Conservation (phyloP, 2,329 filamentous ascomycete genomes). For the Cadophora malorum region DNA sequence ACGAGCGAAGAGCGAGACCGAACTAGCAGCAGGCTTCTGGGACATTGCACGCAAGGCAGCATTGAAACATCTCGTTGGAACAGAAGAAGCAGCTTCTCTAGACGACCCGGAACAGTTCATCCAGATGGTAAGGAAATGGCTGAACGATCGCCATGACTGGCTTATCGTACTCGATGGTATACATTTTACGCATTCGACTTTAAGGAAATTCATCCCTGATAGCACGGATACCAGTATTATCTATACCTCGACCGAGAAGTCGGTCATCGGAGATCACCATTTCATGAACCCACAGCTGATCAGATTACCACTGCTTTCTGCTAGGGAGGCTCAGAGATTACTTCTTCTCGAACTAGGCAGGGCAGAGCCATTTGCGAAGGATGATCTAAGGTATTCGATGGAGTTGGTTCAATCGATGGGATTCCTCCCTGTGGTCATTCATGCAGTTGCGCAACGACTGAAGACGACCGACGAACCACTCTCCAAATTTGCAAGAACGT, state of each 20-base stretch:
- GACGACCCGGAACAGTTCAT: constrained; percentile 56
- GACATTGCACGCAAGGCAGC: constrained; percentile 66
- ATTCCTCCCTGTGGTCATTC: constrained; percentile 70
- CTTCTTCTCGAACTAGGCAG: constrained; percentile 68
- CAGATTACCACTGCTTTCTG: constrained; percentile 59
- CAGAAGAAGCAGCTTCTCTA: constrained; percentile 42
- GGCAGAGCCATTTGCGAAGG: constrained; percentile 56
- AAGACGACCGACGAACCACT: constrained; percentile 66
- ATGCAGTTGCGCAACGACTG: constrained; percentile 67
- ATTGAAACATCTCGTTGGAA: constrained; percentile 46
- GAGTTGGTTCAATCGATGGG: constrained; percentile 69
- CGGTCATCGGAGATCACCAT: constrained; percentile 59
- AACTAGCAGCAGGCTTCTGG: constrained; percentile 68
- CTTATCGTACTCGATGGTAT: constrained; percentile 72
- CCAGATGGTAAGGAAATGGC: constrained; percentile 64
- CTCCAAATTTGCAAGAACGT: constrained; percentile 64
- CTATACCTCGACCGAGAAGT: constrained; percentile 70
- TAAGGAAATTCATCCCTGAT: constrained; percentile 69
- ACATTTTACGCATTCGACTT: constrained; percentile 62
- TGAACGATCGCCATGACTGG: constrained; percentile 68
- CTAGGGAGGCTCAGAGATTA: constrained; percentile 64
- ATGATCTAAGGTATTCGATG: constrained; percentile 62
- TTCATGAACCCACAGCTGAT: constrained; percentile 66
- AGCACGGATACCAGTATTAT: constrained; percentile 68
- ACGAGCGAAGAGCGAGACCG: constrained; percentile 63